Conservation (phyloP, 2,329 filamentous ascomycete species). For the Aspergillus thermomutatus region DNA sequence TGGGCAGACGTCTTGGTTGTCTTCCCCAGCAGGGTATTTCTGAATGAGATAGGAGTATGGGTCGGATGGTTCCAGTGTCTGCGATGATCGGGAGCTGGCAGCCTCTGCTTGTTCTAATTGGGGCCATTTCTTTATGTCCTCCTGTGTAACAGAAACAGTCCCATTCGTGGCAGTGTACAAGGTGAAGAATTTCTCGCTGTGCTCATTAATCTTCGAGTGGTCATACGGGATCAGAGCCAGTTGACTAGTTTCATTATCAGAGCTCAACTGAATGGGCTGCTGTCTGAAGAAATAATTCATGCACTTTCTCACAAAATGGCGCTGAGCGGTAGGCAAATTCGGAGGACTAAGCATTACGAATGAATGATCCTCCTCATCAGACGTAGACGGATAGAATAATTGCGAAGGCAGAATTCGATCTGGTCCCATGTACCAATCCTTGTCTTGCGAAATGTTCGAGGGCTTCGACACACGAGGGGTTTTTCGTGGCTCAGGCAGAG, state of each 20-base stretch:
- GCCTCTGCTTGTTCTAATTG: conserved; percentile 13
- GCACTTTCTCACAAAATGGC: conserved; percentile 29
- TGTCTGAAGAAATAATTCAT: conserved; percentile 28
- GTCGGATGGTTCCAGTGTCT: conserved; percentile 8
- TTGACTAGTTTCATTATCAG: conserved; percentile 15
- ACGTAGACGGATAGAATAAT: conserved; percentile 41
- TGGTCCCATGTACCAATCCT: conserved; percentile 38
- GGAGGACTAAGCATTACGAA: conserved; percentile 21
- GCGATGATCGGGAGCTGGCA: not conserved
- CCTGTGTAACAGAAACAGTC: conserved; percentile 23
- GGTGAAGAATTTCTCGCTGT: conserved; percentile 24
- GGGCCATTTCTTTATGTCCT: conserved; percentile 28
- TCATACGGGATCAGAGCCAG: conserved; percentile 30
- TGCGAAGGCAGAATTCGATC: conserved; percentile 36
- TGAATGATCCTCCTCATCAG: conserved; percentile 24
- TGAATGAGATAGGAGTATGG: conserved; percentile 36
- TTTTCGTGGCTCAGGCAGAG: conserved; percentile 1
- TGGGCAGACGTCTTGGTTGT: conserved; percentile 47
- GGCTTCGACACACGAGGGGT: not conserved
- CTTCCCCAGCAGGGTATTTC: conserved; percentile 41
- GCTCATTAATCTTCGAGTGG: conserved; percentile 5
- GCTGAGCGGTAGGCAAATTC: conserved; percentile 22
- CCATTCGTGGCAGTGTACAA: conserved; percentile 25
- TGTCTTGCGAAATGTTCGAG: not conserved
- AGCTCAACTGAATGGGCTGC: conserved; percentile 17